Percentiles rank a stretch among this genome's conserved stretches.
phyloP scores from a whole-genome alignment of 306 rosid species.

The Fragaria iinumae region DNA sequence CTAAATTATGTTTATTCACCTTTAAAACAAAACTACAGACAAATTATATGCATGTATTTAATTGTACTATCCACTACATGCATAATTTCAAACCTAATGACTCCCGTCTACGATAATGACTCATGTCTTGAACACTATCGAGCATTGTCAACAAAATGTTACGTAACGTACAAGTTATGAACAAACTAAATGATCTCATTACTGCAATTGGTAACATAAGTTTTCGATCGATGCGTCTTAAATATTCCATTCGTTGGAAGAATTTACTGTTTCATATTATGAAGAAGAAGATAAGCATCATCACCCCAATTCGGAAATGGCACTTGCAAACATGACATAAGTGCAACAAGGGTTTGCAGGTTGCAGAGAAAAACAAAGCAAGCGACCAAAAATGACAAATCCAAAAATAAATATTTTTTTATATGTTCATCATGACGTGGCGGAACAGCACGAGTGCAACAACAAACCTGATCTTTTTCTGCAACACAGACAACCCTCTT shows the following conservation, averaged over 20 bases:
- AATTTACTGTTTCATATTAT: not conserved
- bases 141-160: not conserved
- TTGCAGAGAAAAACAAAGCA: conserved; percentile 4
- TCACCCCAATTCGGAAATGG: not conserved
- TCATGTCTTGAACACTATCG: not conserved
- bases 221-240: not conserved
- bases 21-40: not conserved
- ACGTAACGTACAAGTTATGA: not conserved
- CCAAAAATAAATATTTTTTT: not conserved
- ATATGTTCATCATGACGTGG: not conserved
- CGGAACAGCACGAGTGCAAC: not conserved
- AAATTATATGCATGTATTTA: not conserved
- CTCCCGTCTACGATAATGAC: not conserved
- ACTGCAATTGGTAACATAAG: not conserved
- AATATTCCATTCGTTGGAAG: not conserved
- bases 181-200: not conserved
- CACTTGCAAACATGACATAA: conserved; percentile 5
- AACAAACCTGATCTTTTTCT: not conserved
- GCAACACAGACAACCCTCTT: not conserved
- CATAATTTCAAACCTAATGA: not conserved
- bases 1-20: no score
- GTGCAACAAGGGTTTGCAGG: not conserved
- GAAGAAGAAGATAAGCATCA: not conserved
- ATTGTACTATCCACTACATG: not conserved
- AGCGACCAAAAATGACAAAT: not conserved